These are phyloP conservation scores for Beta corolliflora DNA, from an alignment of 179 eudicot genomes.

Conservation along the genomic window DNA sequence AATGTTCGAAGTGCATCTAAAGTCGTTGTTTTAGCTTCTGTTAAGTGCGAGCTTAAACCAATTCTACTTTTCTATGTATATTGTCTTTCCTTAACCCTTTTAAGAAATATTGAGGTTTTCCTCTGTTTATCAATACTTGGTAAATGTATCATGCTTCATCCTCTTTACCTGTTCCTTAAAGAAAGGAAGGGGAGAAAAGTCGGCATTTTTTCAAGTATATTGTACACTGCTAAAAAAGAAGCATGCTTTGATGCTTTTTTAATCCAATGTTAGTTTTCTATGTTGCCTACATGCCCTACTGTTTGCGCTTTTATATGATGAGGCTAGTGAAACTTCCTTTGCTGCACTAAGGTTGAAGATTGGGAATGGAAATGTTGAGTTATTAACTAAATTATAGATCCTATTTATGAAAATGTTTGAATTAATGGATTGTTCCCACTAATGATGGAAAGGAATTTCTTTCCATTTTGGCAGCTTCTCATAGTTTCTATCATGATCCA, in stretches of 20 bases:
- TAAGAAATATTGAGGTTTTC: neutral
- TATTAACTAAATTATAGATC: too few species aligned
- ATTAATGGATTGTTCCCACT: too few species aligned
- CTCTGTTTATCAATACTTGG: neutral
- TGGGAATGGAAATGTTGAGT: too few species aligned
- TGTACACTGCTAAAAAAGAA: neutral
- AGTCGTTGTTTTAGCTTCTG: neutral
- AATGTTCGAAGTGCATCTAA: neutral
- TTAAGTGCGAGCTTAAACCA: neutral
- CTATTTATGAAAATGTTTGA: too few species aligned
- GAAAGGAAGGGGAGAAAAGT: neutral
- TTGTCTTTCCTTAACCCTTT: neutral
- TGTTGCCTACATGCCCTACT: too few species aligned
- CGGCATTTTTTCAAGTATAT: neutral
- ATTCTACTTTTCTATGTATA: neutral
- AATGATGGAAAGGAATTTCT: too few species aligned
- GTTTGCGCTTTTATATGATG: too few species aligned
- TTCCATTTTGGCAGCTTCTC: too few species aligned
- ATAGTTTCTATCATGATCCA: fast-evolving
- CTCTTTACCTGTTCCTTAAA: neutral
- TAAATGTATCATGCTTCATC: neutral
- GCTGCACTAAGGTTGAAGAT: too few species aligned
- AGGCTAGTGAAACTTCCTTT: too few species aligned
- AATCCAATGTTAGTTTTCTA: neutral
- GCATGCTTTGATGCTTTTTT: neutral